Evolutionary conservation across 108 stramenopile genomes (phyloP), one percentile per base, ranked within the genome.

Genomic region (Asterionellopsis glacialis): DNA sequence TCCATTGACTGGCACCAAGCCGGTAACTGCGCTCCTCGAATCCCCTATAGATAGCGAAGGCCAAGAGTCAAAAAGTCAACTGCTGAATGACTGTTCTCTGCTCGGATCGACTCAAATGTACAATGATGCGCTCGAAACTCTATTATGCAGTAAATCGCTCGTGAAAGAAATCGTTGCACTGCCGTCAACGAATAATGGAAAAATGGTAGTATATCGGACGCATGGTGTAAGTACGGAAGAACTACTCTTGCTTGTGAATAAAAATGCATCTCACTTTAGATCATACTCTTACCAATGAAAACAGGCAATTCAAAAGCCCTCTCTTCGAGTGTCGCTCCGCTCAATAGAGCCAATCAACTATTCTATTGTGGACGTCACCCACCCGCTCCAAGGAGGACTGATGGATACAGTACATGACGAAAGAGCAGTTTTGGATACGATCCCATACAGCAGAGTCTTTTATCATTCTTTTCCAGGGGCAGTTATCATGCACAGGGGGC

Each of bases 401-500:
- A 92, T 78, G 28, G 85, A 88, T 66, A 75, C 65, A 27, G 59
- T 87, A 21, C 63, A 75, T 24, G 65, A 85, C 60, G 75, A 80
- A 64, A 68, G 59, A 5, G 86, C 87, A n/a, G 65, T 92, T 0
- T 19, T 92, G 61, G 90, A 92, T 43, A 75, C 76, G 5, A 78
- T 92, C 25, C 90, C 90, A 0, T 92, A 88, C 59, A 87, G 85
- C 21, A 59, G 84, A 18, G 80, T 92, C 12, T 88, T 93, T 52
- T 96, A 87, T 55, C 87, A 93, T 61, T 81, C 87, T 12, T 88
- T 81, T 67, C 91, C 87, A 13, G 95, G 95, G 0, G 91, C 95
- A 11, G 75, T 96, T 1, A 93, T 93, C 18, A 87, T 78, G 63
- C 84, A 90, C 71, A 65, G 90, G 18, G 85, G 85, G 10, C 57